Conservation (phyloP, 148 eudicot genomes). For the Salicornia ramosissima region DNA sequence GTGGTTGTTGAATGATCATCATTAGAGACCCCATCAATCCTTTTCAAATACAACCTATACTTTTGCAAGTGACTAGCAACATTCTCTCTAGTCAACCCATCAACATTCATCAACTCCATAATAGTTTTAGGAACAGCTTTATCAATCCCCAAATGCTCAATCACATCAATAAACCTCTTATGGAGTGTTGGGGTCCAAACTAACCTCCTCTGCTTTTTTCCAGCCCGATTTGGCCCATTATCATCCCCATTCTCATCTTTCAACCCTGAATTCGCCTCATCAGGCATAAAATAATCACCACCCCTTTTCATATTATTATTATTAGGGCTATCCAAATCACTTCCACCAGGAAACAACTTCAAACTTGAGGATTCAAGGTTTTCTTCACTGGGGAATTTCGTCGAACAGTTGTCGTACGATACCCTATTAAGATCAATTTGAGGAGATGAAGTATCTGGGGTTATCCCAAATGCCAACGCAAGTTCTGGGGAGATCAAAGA, state of each 20-base stretch:
- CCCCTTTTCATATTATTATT: constrained; percentile 10
- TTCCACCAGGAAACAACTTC: constrained; percentile 27
- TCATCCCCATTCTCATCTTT: constrained; percentile 30
- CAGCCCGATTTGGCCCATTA: constrained; percentile 22
- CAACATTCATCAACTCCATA: constrained; percentile 50
- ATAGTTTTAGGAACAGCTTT: constrained; percentile 50
- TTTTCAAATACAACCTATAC: constrained; percentile 44
- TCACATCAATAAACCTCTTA: constrained; percentile 42
- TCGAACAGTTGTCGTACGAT: constrained; percentile 22
- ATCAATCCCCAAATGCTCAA: constrained; percentile 38
- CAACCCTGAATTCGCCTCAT: constrained; percentile 28
- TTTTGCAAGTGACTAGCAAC: constrained; percentile 52
- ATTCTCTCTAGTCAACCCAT: constrained; percentile 47
- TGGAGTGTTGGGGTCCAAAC: constrained; percentile 47
- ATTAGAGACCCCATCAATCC: constrained; percentile 23
- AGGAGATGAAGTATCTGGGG: constrained; percentile 7
- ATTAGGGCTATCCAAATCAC: constrained; percentile 8
- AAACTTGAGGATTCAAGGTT: constrained; percentile 21
- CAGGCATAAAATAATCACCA: constrained; percentile 20
- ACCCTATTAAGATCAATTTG: constrained; percentile 12
- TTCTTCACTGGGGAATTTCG: constrained; percentile 27
- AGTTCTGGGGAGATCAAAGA: constrained; percentile 35
- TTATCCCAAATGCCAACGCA: constrained; percentile 34
- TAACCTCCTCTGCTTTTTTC: constrained; percentile 34
- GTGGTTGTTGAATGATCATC: constrained; percentile 12